Evolutionary conservation across 371 early-diverging fungal species (phyloP).

Genomic region (Mucor plumbeus): DNA sequence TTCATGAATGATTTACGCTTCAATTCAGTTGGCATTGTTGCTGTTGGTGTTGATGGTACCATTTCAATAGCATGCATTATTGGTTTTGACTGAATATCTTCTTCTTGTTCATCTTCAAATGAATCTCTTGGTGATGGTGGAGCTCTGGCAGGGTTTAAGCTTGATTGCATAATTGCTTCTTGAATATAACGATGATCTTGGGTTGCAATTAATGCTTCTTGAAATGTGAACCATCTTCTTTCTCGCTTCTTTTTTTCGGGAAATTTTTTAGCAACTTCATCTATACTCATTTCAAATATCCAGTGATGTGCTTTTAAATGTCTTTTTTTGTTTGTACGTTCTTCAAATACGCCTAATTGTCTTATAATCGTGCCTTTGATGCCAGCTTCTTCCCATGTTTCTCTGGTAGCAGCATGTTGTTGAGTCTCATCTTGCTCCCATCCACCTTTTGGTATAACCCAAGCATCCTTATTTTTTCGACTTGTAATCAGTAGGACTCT

Average conservation of each 20-base stretch:
- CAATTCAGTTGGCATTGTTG: neutral
- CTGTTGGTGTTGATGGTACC: neutral
- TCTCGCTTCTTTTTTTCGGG: constrained; percentile 61
- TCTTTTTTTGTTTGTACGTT: constrained; percentile 37
- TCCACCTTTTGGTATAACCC: constrained; percentile 65
- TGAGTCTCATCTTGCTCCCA: constrained; percentile 65
- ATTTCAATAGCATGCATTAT: neutral
- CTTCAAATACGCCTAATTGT: constrained; percentile 52
- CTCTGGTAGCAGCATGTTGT: constrained; percentile 58
- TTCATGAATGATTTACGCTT: constrained; percentile 6
- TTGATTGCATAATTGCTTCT: constrained; percentile 25
- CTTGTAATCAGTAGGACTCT: constrained; percentile 56
- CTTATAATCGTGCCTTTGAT: constrained; percentile 51
- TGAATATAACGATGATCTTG: constrained; percentile 29
- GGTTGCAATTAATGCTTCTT: constrained; percentile 29
- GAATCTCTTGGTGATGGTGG: constrained; percentile 24
- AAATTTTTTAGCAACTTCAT: constrained; percentile 51
- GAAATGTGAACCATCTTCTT: constrained; percentile 49
- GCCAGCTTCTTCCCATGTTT: constrained; percentile 69
- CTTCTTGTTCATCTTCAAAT: constrained; percentile 11
- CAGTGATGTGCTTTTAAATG: constrained; percentile 48
- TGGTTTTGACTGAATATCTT: neutral
- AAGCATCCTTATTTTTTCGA: constrained; percentile 49
- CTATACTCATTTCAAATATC: constrained; percentile 60
- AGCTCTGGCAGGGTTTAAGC: constrained; percentile 21